Evolutionary conservation across 2,329 filamentous ascomycete species (phyloP), one percentile per base, ranked within the genome.

Genomic region (Decorospora gaudefroyi): DNA sequence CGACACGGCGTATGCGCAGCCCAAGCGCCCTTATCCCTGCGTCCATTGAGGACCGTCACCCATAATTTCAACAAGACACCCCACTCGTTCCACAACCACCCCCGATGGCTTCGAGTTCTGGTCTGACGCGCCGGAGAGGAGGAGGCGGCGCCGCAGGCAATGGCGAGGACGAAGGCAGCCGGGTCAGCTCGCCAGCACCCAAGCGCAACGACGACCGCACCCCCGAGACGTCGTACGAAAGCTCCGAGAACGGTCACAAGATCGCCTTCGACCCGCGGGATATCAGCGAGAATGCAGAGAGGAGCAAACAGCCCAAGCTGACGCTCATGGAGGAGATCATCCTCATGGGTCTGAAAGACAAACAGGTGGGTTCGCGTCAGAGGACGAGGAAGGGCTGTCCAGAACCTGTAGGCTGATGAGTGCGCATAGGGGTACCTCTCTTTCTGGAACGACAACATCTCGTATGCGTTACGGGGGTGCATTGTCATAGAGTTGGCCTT

Each of bases 401-500:
- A 42, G 35, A 40, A 19, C 37, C 21, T 29, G 42, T 39, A 46
- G 36, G 51, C 58, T 65, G 49, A 65, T 55, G 18, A 26, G 23
- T 31, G 28, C 41, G 44, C 37, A 46, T 51, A 96, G 90, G 93
- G 93, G 57, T 97, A 99, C 70, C 84, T 99, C 53, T 97, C 92
- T 19, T 99, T 99, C 75, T 99, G 93, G 93, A 99, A 99, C 75
- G 93, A 99, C 75, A 99, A 99, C 76, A 99, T 99, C 67, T 96
- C 91, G 49, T 99, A 99, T 72, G 93, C 93, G 56, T 81, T 99
- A 52, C 86, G 93, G 71, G 93, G 93, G 68, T 99, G 93, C 75
- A 99, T 99, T 70, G 93, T 99, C 59, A 89, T 97, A 73, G 93
- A 99, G 74, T 78, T 99, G 63, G 93, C 93, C 53, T 95, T 99